Conservation (phyloP, 2,329 filamentous ascomycete genomes). For the Stagonosporopsis vannaccii region DNA sequence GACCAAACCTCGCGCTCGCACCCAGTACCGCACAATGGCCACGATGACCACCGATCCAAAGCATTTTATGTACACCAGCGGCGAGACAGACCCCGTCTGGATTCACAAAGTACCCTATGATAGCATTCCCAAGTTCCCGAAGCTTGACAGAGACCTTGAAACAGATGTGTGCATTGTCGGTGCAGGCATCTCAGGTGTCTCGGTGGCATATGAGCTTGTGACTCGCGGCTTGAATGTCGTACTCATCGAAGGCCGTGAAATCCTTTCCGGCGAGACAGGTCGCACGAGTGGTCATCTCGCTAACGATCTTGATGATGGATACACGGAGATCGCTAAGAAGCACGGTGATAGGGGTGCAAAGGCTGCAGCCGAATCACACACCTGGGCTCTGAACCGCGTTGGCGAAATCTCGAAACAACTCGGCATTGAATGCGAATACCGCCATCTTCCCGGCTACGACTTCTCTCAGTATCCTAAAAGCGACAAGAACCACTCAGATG, state of each 20-base stretch:
- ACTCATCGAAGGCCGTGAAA: conserved; percentile 63
- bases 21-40: conserved; percentile 12
- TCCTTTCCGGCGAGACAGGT: conserved; percentile 62
- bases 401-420: conserved; percentile 59
- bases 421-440: conserved; percentile 65
- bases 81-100: conserved; percentile 62
- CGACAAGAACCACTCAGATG: conserved; percentile 54
- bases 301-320: conserved; percentile 63
- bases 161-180: conserved; percentile 62
- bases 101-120: conserved; percentile 58
- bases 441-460: conserved; percentile 58
- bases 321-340: conserved; percentile 59
- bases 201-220: conserved; percentile 62
- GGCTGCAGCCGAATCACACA: conserved; percentile 61
- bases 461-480: conserved; percentile 58
- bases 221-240: conserved; percentile 58
- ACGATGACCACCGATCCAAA: conserved; percentile 33
- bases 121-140: conserved; percentile 53
- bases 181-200: conserved; percentile 62
- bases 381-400: conserved; percentile 61
- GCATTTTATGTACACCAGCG: conserved; percentile 57
- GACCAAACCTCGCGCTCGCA: not conserved
- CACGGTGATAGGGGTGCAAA: conserved; percentile 60
- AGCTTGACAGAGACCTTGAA: conserved; percentile 54
- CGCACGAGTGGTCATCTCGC: conserved; percentile 63